Evolutionary conservation across 1,139 yeast genomes (phyloP), one percentile per base, ranked within the genome.

Genomic region (Nakaseomyces nivariensis): DNA sequence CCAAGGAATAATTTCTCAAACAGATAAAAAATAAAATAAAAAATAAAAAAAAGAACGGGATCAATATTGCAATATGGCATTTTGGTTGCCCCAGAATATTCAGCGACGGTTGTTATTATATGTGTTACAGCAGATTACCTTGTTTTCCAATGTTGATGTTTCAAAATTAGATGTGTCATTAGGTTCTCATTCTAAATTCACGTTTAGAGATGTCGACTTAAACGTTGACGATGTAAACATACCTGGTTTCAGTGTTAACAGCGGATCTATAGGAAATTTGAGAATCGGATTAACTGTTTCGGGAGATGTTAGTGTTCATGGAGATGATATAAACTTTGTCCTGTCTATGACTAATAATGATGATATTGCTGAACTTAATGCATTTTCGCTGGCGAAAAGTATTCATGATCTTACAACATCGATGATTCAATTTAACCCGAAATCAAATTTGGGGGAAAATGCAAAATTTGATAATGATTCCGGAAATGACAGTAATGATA

Each of bases 1-100:
- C 31, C 3, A 9, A 29, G 9, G 9, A 29, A 29, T 6, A 29
- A 29, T 7, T 2, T 29, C 9, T 7, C 31, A 7, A 7, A 9
- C 31, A 29, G 31, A 29, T 29, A 29, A 29, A 9, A 29, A 7
- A 6, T 2, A 7, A 29, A 6, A 29, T 29, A 29, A 7, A 29
- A 29, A 29, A 9, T 29, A 33, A 11, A 33, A n/a, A 32, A 33
- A 33, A 33, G 3, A 13, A 36, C 5, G 38, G 38, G 38, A 36
- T 46, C 37, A n/a, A 8, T 17, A 36, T 9, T 5, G 24, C 8
- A 38, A 7, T 29, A 79, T 78, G 83, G 76, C 78, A 60, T 81
- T 85, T 47, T 85, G 95, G 94, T 75, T 85, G 65, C 92, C 95
- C 9, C 90, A 83, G 63, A 84, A 82, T 63, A 74, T 89, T 45